These are phyloP conservation scores for Lichtheimia ornata DNA, from an alignment of 371 early-diverging fungal genomes.

Conservation along the genomic window DNA sequence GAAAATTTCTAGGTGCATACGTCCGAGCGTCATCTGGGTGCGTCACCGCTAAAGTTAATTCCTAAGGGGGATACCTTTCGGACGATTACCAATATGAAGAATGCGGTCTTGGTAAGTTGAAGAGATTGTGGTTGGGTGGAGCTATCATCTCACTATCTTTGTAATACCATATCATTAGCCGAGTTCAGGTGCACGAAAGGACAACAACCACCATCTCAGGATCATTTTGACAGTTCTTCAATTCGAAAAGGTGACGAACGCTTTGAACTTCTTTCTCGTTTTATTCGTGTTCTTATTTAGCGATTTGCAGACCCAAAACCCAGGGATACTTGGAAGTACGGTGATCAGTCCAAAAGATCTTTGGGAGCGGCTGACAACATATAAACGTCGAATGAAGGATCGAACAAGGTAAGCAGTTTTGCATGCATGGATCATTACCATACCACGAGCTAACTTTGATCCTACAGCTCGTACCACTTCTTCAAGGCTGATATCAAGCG, in stretches of 20 bases:
- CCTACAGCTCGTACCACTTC: slow-evolving; percentile 54
- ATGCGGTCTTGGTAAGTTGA: slow-evolving; percentile 34
- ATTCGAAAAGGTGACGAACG: background rate
- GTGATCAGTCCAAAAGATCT: background rate
- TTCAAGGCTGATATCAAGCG: slow-evolving; percentile 81
- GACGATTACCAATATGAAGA: slow-evolving; percentile 65
- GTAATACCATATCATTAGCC: too few relatives aligned
- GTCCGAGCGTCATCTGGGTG: slow-evolving; percentile 26
- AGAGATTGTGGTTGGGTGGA: too few relatives aligned
- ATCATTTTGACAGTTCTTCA: background rate
- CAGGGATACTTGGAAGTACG: background rate
- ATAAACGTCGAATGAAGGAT: background rate
- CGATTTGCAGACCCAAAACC: background rate
- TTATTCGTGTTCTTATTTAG: too few relatives aligned
- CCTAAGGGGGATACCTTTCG: slow-evolving; percentile 72
- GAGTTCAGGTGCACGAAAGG: slow-evolving; percentile 3
- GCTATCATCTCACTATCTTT: too few relatives aligned
- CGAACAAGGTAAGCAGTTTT: background rate
- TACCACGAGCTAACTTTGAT: background rate
- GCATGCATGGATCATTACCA: background rate
- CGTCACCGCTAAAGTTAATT: slow-evolving; percentile 62
- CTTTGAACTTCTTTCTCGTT: too few relatives aligned
- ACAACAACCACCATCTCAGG: slow-evolving; percentile 8
- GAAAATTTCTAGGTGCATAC: too few relatives aligned
- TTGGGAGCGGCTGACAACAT: background rate